Evolutionary conservation across 208 protist species (phyloP), one percentile per base, ranked within the genome.

Genomic region (Trypanosomatidae sp.): DNA sequence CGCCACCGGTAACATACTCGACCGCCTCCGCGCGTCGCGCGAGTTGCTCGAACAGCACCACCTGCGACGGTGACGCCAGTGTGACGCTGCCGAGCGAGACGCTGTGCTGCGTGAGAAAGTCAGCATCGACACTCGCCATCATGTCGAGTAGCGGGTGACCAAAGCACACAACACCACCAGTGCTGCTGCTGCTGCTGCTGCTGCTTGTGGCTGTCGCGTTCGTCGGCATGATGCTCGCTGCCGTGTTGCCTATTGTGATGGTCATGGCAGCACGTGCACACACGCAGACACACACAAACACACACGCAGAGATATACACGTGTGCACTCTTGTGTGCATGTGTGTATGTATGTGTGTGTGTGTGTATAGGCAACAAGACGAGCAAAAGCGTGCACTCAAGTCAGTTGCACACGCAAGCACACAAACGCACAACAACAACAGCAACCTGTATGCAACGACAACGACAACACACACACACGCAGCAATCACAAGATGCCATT

Each of bases 101-200:
- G 32, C 67, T 60, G 37, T 95, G 92, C 63, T 95, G 80, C 8
- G 44, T 40, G 28, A 99, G 51, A 11, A 97, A 65, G 1, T 56
- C 67, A 2, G 60, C 52, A 22, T 72, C 58, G n/a, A 98, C 93
- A 8, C 74, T 56, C 8, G 90, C 84, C 19, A 90, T 94, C 60
- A 99, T 96, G 66, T 99, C 97, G 20, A 98, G 74, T 41, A 99
- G 71, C 16, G 97, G 97, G 66, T 99, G 77, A 2, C 82, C 82
- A 30, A 91, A 73, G 58, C 78, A 83, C 41, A 91, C 8, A 18
- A 83, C 26, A 22, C 30, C 30, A 35, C 30, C n/a, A 35, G 11
- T 35, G n/a, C n/a, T 35, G 30, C 30, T 35, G 30, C n/a, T 35
- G n/a, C n/a, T 35, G 30, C 30, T 35, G 11, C 11, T 11, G n/a